Evolutionary conservation across 106 monocot genomes (phyloP), one percentile per base, ranked within the genome.

Genomic region (Acanthochlamys bracteata): DNA sequence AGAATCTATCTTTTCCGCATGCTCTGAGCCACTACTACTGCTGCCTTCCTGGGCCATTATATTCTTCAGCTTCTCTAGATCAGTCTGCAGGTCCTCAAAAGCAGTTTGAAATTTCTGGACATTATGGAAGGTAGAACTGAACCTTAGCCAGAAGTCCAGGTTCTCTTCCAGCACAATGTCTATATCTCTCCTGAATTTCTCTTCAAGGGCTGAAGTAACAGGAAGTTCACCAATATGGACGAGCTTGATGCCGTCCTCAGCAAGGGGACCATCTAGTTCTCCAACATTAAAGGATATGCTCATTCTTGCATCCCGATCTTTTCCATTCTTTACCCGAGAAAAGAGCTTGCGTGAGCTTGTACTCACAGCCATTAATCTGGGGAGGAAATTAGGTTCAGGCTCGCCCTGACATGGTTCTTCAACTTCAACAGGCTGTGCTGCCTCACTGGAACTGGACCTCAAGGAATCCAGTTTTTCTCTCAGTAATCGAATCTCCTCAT

Each of bases 91-190:
- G 10, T 76, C 68, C 10, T 82, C 61, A 26, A 82, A 81, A 13
- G 46, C n/a, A 7, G 69, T 19, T 53, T 76, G 76, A 64, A 84
- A 82, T 26, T 76, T 79, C 68, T 84, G 86, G 40, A 90, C 86
- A 63, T 95, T 79, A 59, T 90, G 84, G 47, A 86, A 90, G 17
- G 95, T 82, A 23, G 90, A 82, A 69, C 86, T 84, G 68, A 95
- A 90, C 40, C 90, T 77, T 56, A 90, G 66, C 95, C 95, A 95
- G 66, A 95, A 95, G 41, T 87, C 84, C 25, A 95, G 70, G 73
- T 95, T 95, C 71, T 95, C 84, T 17, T 90, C 90, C 20, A 95
- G 71, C 4, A 95, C 41, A 8, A 73, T 59, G 60, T 95, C 87
- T 25, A 95, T 82, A 2, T 95, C 90, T n/a, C 57, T 76, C 73